A percentile compares a stretch with the other conserved stretches of the same genome.
phyloP scores from a whole-genome alignment of 2,329 filamentous ascomycete species.

The Apiospora aurea region DNA sequence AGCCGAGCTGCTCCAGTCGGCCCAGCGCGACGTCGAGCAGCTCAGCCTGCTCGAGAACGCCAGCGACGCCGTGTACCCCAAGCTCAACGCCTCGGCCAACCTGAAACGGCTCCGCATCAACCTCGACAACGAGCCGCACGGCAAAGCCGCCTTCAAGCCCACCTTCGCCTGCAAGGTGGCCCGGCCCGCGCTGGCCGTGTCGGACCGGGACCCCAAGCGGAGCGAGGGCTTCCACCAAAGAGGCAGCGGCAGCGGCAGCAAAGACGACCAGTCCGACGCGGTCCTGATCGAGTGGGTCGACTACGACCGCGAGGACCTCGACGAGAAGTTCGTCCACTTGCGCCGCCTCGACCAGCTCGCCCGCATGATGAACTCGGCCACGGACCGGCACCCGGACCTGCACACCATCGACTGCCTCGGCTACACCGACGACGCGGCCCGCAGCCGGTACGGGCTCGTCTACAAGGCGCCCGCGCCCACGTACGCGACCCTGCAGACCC shows the following conservation, averaged over 20 bases:
- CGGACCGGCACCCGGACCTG: constrained; percentile 52
- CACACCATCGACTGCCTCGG: constrained; percentile 56
- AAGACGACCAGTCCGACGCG: constrained; percentile 35
- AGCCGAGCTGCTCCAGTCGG: constrained; percentile 54
- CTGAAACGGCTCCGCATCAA: constrained; percentile 56
- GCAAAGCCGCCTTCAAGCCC: constrained; percentile 46
- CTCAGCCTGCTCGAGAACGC: constrained; percentile 52
- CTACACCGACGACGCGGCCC: constrained; percentile 51
- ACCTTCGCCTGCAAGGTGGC: constrained; percentile 51
- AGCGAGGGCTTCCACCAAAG: constrained; percentile 41
- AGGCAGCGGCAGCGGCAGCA: neutral
- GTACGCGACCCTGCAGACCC: constrained; percentile 48
- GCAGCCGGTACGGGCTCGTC: constrained; percentile 52
- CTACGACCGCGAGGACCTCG: constrained; percentile 51
- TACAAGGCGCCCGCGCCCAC: constrained; percentile 47
- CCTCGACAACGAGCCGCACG: constrained; percentile 49
- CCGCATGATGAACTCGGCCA: constrained; percentile 55
- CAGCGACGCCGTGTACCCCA: constrained; percentile 49
- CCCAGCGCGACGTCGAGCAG: constrained; percentile 49
- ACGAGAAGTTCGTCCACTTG: constrained; percentile 51
- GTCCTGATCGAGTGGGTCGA: constrained; percentile 55
- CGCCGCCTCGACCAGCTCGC: constrained; percentile 55
- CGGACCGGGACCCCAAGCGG: constrained; percentile 26
- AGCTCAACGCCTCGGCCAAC: constrained; percentile 50
- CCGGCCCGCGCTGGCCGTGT: constrained; percentile 40